Evolutionary conservation across 768 basidiomycete species (phyloP).

Genomic region (Mycena albidolilacea): DNA sequence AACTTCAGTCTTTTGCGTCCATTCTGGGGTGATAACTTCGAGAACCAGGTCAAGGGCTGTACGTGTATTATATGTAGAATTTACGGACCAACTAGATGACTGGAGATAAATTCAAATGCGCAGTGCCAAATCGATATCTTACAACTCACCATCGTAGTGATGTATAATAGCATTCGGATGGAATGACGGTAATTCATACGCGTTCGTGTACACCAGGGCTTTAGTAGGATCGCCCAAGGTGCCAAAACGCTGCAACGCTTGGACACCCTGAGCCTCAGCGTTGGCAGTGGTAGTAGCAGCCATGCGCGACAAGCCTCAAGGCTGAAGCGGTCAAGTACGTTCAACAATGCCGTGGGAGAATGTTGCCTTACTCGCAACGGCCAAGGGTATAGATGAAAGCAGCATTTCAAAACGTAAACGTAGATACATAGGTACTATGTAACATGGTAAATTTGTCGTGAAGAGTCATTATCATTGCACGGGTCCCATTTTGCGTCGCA

Average conservation of each 20-base stretch:
- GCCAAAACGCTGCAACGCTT: neutral
- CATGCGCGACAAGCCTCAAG: too few species aligned
- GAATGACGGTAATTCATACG: neutral
- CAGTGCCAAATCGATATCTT: neutral
- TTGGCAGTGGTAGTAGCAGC: too few species aligned
- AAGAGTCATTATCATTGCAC: conserved; percentile 41
- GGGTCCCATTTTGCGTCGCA: conserved; percentile 62
- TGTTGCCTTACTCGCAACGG: neutral
- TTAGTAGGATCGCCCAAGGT: neutral
- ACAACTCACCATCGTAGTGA: neutral
- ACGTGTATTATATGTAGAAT: neutral
- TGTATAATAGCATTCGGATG: neutral
- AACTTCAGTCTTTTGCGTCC: conserved; percentile 41
- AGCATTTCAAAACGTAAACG: conserved; percentile 22
- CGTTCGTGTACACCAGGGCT: neutral
- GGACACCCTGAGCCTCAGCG: too few species aligned
- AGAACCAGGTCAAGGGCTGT: neutral
- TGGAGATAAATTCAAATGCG: neutral
- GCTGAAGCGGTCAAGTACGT: neutral
- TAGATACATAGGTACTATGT: conserved; percentile 20
- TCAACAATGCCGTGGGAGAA: neutral
- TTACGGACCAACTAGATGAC: neutral
- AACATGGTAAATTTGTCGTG: conserved; percentile 26
- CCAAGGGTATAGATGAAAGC: neutral
- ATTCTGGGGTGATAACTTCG: conserved; percentile 43